These are phyloP conservation scores for Sclerotinia sclerotiorum DNA, from an alignment of 2,329 filamentous ascomycete species.

Conservation along the genomic window DNA sequence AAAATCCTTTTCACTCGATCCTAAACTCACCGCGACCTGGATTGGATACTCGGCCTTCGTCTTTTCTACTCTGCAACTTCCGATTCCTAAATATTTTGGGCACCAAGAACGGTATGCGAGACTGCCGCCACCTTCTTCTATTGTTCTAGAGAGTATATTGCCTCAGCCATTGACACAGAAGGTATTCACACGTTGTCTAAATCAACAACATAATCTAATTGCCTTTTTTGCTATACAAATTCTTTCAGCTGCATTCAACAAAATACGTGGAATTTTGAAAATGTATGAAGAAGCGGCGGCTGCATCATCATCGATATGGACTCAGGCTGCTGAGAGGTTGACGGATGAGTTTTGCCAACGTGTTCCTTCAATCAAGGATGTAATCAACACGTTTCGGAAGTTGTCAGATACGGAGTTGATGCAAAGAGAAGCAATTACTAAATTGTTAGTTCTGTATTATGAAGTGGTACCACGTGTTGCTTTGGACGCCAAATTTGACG, in stretches of 20 bases:
- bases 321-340: conserved; percentile 65
- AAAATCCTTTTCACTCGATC: conserved; percentile 80
- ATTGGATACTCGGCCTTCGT: conserved; percentile 89
- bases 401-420: conserved; percentile 67
- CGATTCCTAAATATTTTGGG: conserved; percentile 72
- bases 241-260: conserved; percentile 74
- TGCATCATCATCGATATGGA: conserved; percentile 56
- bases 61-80: conserved; percentile 74
- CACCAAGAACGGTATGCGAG: conserved; percentile 60
- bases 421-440: conserved; percentile 75
- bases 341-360: conserved; percentile 73
- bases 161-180: conserved; percentile 81
- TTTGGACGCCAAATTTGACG: conserved; percentile 82
- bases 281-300: conserved; percentile 47
- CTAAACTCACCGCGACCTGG: conserved; percentile 91
- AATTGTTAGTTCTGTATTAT: conserved; percentile 81
- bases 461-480: conserved; percentile 77
- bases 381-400: conserved; percentile 71
- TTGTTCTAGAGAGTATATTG: conserved; percentile 82
- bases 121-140: conserved; percentile 73
- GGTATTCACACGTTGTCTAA: conserved; percentile 74
- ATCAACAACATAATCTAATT: conserved; percentile 75
- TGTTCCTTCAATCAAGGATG: conserved; percentile 78
- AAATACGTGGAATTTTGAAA: conserved; percentile 56
- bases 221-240: conserved; percentile 83